A percentile compares a stretch with the other conserved stretches of the same genome.
Evolutionary conservation across 305 asterid genomes (phyloP).

Genomic region (Fraxinus xanthoxyloides): DNA sequence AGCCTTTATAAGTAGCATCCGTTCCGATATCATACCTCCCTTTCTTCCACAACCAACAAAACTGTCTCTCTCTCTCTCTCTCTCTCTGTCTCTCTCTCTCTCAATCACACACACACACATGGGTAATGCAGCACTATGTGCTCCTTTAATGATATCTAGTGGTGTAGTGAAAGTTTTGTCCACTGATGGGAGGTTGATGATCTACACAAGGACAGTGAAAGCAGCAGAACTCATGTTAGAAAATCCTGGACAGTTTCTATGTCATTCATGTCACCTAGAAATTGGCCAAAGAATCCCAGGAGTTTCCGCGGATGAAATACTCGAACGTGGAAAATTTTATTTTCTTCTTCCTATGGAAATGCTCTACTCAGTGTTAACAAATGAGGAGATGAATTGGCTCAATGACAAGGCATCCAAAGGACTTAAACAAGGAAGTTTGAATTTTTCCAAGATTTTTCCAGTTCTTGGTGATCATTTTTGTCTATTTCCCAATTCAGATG

Average conservation of each 20-base stretch:
- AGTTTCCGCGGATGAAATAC: slow-evolving; percentile 54
- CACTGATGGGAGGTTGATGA: slow-evolving; percentile 41
- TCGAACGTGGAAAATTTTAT: slow-evolving; percentile 45
- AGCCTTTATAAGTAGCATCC: background rate
- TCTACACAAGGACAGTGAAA: slow-evolving; percentile 38
- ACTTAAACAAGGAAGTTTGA: slow-evolving; percentile 34
- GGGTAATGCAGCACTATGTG: slow-evolving; percentile 68
- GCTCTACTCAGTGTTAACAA: slow-evolving; percentile 67
- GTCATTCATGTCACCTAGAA: slow-evolving; percentile 40
- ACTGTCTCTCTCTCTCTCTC: background rate
- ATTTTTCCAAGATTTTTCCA: slow-evolving; percentile 56
- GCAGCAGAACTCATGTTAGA: slow-evolving; percentile 66
- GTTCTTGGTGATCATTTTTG: slow-evolving; percentile 43
- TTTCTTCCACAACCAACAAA: background rate
- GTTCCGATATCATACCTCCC: background rate
- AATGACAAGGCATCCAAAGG: slow-evolving; percentile 35
- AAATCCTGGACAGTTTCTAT: slow-evolving; percentile 56
- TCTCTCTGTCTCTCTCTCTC: background rate
- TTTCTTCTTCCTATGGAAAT: slow-evolving; percentile 68
- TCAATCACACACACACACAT: slow-evolving; percentile 14
- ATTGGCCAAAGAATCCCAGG: slow-evolving; percentile 62
- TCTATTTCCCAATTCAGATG: slow-evolving; percentile 36
- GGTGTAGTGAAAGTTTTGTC: slow-evolving; percentile 41
- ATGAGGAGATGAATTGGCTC: slow-evolving; percentile 47
- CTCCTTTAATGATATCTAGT: slow-evolving; percentile 45